Conservation (phyloP, 768 basidiomycete genomes). For the Tubosaeta brunneosetosa region DNA sequence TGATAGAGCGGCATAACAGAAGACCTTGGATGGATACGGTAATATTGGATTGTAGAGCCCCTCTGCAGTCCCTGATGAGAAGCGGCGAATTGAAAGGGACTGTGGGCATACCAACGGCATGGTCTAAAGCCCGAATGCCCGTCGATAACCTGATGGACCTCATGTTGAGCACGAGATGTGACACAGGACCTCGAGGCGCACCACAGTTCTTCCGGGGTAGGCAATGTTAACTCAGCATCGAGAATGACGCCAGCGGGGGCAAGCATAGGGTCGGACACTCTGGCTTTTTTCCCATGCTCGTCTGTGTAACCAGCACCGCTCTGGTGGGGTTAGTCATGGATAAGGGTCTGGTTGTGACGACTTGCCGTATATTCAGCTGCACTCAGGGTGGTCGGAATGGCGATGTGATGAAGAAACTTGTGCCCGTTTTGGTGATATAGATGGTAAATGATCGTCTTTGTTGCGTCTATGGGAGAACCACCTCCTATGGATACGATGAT, state of each 20-base stretch:
- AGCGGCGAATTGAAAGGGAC: background rate
- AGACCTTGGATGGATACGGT: conserved; percentile 54
- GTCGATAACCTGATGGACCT: conserved; percentile 59
- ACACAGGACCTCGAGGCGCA: conserved; percentile 24
- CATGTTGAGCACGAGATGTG: conserved; percentile 8
- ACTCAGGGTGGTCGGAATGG: conserved; percentile 78
- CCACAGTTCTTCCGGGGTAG: conserved; percentile 75
- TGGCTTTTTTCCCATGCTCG: conserved; percentile 61
- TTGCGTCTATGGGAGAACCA: conserved; percentile 75
- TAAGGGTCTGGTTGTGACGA: background rate
- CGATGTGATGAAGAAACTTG: conserved; percentile 57
- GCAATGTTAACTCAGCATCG: conserved; percentile 68
- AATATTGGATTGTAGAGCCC: conserved; percentile 55
- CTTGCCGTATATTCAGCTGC: conserved; percentile 70
- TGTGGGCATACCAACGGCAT: conserved; percentile 58
- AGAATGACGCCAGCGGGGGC: conserved; percentile 71
- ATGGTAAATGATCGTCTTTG: conserved; percentile 67
- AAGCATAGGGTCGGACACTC: conserved; percentile 49
- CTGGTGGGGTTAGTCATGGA: conserved; percentile 30
- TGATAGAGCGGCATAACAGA: conserved; percentile 61
- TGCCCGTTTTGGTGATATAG: conserved; percentile 54
- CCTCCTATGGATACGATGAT: conserved; percentile 73
- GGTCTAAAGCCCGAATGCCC: conserved; percentile 74
- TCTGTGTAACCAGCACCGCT: conserved; percentile 66
- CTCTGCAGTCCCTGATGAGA: conserved; percentile 29